These are phyloP conservation scores for Russula brevipes DNA, from an alignment of 768 basidiomycete species.

Conservation along the genomic window DNA sequence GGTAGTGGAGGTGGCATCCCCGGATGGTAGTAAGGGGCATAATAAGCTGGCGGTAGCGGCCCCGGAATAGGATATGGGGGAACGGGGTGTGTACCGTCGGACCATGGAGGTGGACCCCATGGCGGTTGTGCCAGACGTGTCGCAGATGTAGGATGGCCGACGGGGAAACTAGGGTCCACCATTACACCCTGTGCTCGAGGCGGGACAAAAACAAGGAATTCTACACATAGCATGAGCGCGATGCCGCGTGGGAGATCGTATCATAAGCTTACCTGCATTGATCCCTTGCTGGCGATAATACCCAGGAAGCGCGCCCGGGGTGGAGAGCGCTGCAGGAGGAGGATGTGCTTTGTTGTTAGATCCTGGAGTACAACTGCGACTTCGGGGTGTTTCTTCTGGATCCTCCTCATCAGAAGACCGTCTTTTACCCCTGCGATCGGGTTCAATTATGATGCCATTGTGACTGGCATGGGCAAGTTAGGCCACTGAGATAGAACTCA, in stretches of 20 bases:
- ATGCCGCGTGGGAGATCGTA: neutral
- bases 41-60: conserved; percentile 18
- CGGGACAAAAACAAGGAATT: conserved; percentile 24
- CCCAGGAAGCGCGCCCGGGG: conserved; percentile 39
- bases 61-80: conserved; percentile 21
- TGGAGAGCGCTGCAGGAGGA: conserved; percentile 35
- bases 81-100: conserved; percentile 29
- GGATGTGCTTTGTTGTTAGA: conserved; percentile 32
- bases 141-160: conserved; percentile 51
- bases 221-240: conserved; percentile 7
- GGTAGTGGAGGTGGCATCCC: conserved; percentile 30
- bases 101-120: conserved; percentile 37
- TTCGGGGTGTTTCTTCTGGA: conserved; percentile 38
- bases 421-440: conserved; percentile 31
- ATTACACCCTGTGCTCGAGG: conserved; percentile 37
- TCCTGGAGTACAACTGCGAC: conserved; percentile 49
- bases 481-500: conserved; percentile 9
- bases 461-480: conserved; percentile 40
- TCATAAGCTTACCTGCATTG: conserved; percentile 35
- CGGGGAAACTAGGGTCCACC: conserved; percentile 40
- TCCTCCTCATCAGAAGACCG: conserved; percentile 27
- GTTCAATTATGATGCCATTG: conserved; percentile 62
- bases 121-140: conserved; percentile 38
- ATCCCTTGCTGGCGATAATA: conserved; percentile 66
- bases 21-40: conserved; percentile 23